Percentiles rank a stretch among this genome's conserved stretches.
Evolutionary conservation across 2,329 filamentous ascomycete species (phyloP).

Genomic region (Nemania sp.): DNA sequence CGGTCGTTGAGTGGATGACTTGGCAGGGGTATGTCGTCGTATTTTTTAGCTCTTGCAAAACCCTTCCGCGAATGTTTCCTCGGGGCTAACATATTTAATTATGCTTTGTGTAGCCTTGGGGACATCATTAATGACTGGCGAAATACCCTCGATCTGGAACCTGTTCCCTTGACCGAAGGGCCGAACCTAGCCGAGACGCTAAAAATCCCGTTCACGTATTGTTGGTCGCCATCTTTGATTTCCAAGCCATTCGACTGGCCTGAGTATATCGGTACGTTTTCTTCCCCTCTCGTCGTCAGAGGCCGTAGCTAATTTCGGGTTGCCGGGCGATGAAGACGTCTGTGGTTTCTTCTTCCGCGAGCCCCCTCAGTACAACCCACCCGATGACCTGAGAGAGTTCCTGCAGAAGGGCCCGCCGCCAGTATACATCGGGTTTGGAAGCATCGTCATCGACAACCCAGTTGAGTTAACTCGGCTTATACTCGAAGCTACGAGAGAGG

Average conservation of each 20-base stretch:
- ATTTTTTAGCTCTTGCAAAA: background rate
- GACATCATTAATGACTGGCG: conserved; percentile 83
- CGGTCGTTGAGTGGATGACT: conserved; percentile 85
- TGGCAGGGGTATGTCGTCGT: conserved; percentile 75
- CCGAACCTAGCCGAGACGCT: conserved; percentile 80
- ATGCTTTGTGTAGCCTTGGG: conserved; percentile 61
- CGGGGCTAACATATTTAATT: background rate
- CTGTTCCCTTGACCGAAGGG: conserved; percentile 62
- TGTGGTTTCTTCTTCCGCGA: conserved; percentile 84
- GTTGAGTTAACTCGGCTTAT: conserved; percentile 77
- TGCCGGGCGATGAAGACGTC: conserved; percentile 62
- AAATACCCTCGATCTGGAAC: conserved; percentile 55
- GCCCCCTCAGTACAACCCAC: conserved; percentile 69
- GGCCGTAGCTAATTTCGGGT: background rate
- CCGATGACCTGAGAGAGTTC: conserved; percentile 66
- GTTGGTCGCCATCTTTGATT: conserved; percentile 75
- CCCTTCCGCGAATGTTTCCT: background rate
- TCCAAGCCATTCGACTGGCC: conserved; percentile 75
- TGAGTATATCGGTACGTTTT: conserved; percentile 1
- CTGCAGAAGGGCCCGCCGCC: conserved; percentile 68
- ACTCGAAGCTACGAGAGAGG: conserved; percentile 73
- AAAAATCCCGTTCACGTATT: conserved; percentile 83
- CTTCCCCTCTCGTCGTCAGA: background rate
- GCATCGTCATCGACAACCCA: conserved; percentile 79
- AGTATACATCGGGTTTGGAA: conserved; percentile 81